A percentile compares a stretch with the other conserved stretches of the same genome.
These are phyloP conservation scores for Porcisia deanei DNA, from an alignment of 208 protist genomes.

Conservation along the genomic window DNA sequence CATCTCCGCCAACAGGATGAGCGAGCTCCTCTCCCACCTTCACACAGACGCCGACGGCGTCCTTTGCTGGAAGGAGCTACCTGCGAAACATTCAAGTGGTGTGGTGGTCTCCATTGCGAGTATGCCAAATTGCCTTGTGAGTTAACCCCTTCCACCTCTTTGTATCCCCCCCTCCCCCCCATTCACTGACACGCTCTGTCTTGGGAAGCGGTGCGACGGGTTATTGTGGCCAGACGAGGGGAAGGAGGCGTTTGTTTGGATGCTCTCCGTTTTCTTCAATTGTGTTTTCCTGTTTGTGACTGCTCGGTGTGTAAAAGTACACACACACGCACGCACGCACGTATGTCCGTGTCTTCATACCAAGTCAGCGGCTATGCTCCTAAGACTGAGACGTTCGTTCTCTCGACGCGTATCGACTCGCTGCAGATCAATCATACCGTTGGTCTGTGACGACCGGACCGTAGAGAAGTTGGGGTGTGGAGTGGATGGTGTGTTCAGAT, in stretches of 20 bases:
- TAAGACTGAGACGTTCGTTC: too few relatives aligned
- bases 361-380: too few relatives aligned
- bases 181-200: too few relatives aligned
- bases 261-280: neutral
- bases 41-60: conserved; percentile 54
- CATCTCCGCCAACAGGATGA: conserved; percentile 54
- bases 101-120: conserved; percentile 17
- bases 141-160: neutral
- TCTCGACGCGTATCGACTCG: too few relatives aligned
- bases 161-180: neutral
- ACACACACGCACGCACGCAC: neutral
- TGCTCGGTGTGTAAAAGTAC: too few relatives aligned
- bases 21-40: conserved; percentile 63
- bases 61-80: conserved; percentile 67
- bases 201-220: neutral
- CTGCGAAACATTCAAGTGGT: conserved; percentile 37
- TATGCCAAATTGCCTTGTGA: conserved; percentile 28
- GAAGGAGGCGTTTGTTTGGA: too few relatives aligned
- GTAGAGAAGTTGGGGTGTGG: too few relatives aligned
- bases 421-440: too few relatives aligned
- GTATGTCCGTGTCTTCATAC: neutral
- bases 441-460: too few relatives aligned
- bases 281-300: neutral
- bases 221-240: neutral
- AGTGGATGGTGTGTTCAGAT: too few relatives aligned